Evolutionary conservation across 305 asterid species (phyloP).

Genomic region (Andrographis paniculata): DNA sequence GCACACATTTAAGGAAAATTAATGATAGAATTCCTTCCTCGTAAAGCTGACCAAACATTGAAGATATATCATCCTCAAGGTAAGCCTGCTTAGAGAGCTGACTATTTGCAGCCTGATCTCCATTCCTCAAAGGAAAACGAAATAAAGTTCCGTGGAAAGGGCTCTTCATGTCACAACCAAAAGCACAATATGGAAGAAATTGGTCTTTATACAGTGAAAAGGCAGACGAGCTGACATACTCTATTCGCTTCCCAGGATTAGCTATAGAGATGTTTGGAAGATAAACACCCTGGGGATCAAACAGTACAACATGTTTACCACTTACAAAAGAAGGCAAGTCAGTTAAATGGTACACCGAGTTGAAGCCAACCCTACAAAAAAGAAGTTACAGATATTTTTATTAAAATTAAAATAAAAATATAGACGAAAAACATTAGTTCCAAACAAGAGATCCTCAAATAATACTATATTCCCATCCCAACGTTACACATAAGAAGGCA

Average conservation of each 20-base stretch:
- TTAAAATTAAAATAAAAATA: slow-evolving; percentile 12
- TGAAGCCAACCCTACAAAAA: slow-evolving; percentile 93
- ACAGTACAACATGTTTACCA: slow-evolving; percentile 85
- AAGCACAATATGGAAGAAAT: slow-evolving; percentile 87
- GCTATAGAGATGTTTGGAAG: slow-evolving; percentile 80
- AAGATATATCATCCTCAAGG: slow-evolving; percentile 71
- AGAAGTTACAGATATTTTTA: slow-evolving; percentile 23
- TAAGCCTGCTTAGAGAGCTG: slow-evolving; percentile 92
- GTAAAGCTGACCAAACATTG: slow-evolving; percentile 72
- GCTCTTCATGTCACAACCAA: slow-evolving; percentile 89
- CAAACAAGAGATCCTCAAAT: slow-evolving; percentile 16
- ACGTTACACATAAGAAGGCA: slow-evolving; percentile 8
- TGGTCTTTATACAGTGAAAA: slow-evolving; percentile 76
- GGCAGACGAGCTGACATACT: slow-evolving; percentile 84
- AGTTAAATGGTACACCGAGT: slow-evolving; percentile 95
- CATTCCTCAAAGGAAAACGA: slow-evolving; percentile 95
- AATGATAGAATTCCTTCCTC: slow-evolving; percentile 83
- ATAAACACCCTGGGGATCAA: slow-evolving; percentile 95
- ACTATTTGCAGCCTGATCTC: slow-evolving; percentile 80
- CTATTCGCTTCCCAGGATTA: slow-evolving; percentile 96
- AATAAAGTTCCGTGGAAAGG: slow-evolving; percentile 90
- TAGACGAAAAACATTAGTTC: not conserved
- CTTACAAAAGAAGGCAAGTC: slow-evolving; percentile 97
- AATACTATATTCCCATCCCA: slow-evolving; percentile 11
- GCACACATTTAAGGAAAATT: slow-evolving; percentile 75